A percentile compares a stretch with the other conserved stretches of the same genome.
Evolutionary conservation across 345 rosid species (phyloP).

Genomic region (Syzygium grande): DNA sequence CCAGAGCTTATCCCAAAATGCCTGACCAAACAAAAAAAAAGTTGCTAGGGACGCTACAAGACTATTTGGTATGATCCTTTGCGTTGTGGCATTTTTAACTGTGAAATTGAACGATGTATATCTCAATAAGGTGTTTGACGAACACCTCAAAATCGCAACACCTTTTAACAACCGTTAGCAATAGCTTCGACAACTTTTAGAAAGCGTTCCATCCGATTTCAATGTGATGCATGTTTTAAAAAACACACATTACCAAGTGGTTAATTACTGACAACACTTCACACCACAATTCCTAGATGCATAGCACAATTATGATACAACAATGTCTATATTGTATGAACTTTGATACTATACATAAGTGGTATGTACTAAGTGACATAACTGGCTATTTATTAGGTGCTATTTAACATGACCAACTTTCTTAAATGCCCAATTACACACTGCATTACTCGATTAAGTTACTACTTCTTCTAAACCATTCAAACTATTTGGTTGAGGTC

Average conservation of each 20-base stretch:
- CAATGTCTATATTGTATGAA: background rate
- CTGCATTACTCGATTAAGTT: background rate
- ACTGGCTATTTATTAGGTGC: background rate
- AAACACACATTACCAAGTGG: background rate
- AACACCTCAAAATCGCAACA: background rate
- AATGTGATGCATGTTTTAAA: background rate
- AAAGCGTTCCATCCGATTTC: background rate
- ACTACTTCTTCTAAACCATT: background rate
- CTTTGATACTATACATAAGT: background rate
- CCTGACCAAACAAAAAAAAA: background rate
- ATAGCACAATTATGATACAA: background rate
- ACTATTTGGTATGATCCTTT: background rate
- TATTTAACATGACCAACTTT: background rate
- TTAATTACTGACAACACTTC: background rate
- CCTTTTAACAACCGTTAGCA: background rate
- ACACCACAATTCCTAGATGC: background rate
- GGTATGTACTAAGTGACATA: background rate
- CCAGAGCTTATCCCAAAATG: background rate
- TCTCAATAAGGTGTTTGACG: background rate
- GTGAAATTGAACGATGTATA: background rate
- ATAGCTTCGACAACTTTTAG: background rate
- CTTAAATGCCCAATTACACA: background rate
- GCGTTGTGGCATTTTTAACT: background rate
- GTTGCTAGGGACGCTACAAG: background rate
- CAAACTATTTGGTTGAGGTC: background rate